Percentiles rank a stretch among this genome's conserved stretches.
These are phyloP conservation scores for Medakamo hakoo DNA, from an alignment of 139 green algal species.

Conservation along the genomic window DNA sequence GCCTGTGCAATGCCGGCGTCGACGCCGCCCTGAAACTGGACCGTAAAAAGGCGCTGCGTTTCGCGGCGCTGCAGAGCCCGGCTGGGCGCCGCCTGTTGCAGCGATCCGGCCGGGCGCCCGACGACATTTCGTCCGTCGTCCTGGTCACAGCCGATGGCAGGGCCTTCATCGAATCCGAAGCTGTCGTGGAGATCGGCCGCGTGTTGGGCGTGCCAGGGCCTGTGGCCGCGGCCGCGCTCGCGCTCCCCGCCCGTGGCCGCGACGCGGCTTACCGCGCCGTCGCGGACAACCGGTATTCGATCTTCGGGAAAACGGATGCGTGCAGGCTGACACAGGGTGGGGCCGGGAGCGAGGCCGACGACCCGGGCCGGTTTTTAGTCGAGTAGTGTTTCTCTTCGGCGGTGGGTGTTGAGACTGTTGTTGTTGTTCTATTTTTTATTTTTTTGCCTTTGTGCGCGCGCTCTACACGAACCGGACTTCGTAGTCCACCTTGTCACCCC, in stretches of 20 bases:
- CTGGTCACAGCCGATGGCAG: constrained; percentile 34
- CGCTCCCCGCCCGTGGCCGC: constrained; percentile 20
- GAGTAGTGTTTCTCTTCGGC: background rate
- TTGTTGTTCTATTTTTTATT: background rate
- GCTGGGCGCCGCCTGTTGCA: constrained; percentile 41
- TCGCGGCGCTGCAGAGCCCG: constrained; percentile 59
- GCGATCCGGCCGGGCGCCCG: constrained; percentile 32
- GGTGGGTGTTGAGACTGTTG: no score
- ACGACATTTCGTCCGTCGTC: constrained; percentile 76
- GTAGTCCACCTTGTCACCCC: background rate
- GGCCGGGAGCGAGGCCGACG: background rate
- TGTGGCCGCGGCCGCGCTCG: constrained; percentile 23
- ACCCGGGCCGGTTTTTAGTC: background rate
- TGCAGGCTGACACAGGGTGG: constrained; percentile 34
- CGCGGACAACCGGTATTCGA: constrained; percentile 33
- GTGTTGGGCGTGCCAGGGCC: constrained; percentile 31
- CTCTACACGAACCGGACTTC: background rate
- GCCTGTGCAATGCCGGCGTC: constrained; percentile 55
- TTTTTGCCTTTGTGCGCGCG: no score
- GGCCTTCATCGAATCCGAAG: constrained; percentile 37
- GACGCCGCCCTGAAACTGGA: constrained; percentile 64
- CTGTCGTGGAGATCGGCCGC: constrained; percentile 37
- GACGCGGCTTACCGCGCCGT: constrained; percentile 46
- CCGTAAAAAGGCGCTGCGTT: constrained; percentile 21
- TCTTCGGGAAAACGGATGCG: constrained; percentile 35